Evolutionary conservation across 163 green algal species (phyloP).

Genomic region (Scenedesmus sp.): DNA sequence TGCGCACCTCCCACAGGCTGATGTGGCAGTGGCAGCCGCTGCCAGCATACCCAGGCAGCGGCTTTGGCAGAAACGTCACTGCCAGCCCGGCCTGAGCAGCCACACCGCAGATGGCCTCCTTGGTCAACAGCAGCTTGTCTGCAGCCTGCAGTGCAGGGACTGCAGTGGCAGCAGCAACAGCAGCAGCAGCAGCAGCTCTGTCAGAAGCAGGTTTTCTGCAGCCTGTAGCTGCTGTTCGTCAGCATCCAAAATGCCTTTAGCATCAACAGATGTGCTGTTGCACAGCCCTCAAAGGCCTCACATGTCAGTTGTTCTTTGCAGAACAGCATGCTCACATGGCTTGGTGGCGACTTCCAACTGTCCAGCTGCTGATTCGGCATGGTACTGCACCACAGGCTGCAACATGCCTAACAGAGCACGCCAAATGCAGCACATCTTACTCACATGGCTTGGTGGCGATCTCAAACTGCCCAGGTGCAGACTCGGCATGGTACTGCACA

Average conservation of each 20-base stretch:
- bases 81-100: conserved; percentile 58
- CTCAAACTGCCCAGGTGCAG: conserved; percentile 81
- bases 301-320: background rate
- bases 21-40: conserved; percentile 75
- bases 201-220: background rate
- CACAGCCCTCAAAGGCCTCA: too few species aligned
- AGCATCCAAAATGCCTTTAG: too few species aligned
- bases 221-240: background rate
- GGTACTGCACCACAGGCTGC: too few species aligned
- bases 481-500: conserved; percentile 78
- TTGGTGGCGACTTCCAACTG: conserved; percentile 77
- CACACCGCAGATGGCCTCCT: conserved; percentile 68
- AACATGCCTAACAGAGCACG: too few species aligned
- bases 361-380: conserved; percentile 46
- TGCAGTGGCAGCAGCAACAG: conserved; percentile 14
- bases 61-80: conserved; percentile 75
- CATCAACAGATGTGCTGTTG: too few species aligned
- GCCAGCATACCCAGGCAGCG: conserved; percentile 51
- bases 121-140: conserved; percentile 69
- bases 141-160: conserved; percentile 56
- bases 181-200: background rate
- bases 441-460: conserved; percentile 53
- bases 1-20: conserved; percentile 65
- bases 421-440: background rate
- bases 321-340: background rate